Evolutionary conservation across 306 rosid species (phyloP).

Genomic region (Cicer arietinum): DNA sequence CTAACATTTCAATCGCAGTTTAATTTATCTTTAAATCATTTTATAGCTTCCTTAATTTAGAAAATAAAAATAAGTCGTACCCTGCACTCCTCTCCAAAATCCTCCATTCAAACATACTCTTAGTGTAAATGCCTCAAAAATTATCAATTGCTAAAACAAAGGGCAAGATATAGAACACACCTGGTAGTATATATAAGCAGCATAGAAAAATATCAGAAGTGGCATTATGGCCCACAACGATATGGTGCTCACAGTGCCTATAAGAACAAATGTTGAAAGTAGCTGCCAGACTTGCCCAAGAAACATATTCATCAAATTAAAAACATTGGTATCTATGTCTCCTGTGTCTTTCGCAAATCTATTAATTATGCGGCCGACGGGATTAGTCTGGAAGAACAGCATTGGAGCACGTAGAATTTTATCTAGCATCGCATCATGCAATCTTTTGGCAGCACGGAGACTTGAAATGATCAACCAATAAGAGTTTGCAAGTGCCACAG

Average conservation of each 20-base stretch:
- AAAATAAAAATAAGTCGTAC: no score
- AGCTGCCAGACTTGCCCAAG: slow-evolving; percentile 83
- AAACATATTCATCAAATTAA: slow-evolving; percentile 54
- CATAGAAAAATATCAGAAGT: slow-evolving; percentile 76
- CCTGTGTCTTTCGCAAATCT: slow-evolving; percentile 85
- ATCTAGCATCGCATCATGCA: slow-evolving; percentile 70
- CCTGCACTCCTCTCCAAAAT: no score
- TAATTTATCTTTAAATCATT: no score
- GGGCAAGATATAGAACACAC: slow-evolving; percentile 42
- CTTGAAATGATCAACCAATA: slow-evolving; percentile 82
- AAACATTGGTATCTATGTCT: slow-evolving; percentile 75
- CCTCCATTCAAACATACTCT: no score
- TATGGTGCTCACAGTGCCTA: slow-evolving; percentile 82
- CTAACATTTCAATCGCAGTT: no score
- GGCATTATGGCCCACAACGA: slow-evolving; percentile 94
- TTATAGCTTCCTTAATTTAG: no score
- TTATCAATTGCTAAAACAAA: background rate
- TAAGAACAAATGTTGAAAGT: slow-evolving; percentile 79
- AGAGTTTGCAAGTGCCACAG: slow-evolving; percentile 70
- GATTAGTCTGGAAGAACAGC: slow-evolving; percentile 91
- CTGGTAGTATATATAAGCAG: slow-evolving; percentile 84
- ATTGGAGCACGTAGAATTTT: slow-evolving; percentile 76
- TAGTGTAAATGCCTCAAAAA: background rate
- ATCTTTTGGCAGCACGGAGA: slow-evolving; percentile 68
- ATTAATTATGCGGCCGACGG: slow-evolving; percentile 84